Evolutionary conservation across 2,329 filamentous ascomycete genomes (phyloP), one percentile per base, ranked within the genome.

Genomic region (Colletotrichum noveboracense): DNA sequence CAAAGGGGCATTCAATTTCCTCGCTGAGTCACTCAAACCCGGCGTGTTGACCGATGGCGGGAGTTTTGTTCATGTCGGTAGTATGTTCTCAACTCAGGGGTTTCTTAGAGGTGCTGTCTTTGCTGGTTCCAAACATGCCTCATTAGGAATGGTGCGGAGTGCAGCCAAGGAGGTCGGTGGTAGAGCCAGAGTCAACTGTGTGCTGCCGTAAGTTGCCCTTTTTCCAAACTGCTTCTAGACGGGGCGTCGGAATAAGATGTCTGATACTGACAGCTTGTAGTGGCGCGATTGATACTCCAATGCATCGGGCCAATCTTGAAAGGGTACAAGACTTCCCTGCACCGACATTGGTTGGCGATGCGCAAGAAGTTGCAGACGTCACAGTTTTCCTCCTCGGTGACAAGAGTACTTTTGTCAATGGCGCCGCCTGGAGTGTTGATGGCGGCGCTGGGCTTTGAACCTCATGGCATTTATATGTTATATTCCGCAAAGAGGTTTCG

Each of bases 141-240:
- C 72, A 3, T 10, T 75, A 28, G 62, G 62, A 4, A 75, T 75
- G 72, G 68, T 75, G 21, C 36, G 36, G n/a, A 75, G 68, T 28
- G 62, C 68, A 4, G 72, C 72, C 14, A 75, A 67, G 12, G 72
- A 75, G 55, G 68, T 75, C 3, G 72, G 36, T 1, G 67, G 61
- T 34, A 60, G 67, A n/a, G 74, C 70, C n/a, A 73, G 70, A 52
- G 69, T 73, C 28, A 76, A 76, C 24, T 73, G 70, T 58, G 66
- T 76, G 12, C 32, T 69, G 10, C 69, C 69, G 73, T 72, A 24
- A 72, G 69, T 43, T 1, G 1, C n/a, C 16, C 6, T 26, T 21
- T 1, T 16, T 1, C 34, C 18, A 16, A 3, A 28, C 7, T n/a
- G 24, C 7, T 4, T 58, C 21, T 58, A 0, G 38, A 48, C 1